Evolutionary conservation across 345 rosid genomes (phyloP), one percentile per base, ranked within the genome.

Genomic region (Gynandropsis gynandra): DNA sequence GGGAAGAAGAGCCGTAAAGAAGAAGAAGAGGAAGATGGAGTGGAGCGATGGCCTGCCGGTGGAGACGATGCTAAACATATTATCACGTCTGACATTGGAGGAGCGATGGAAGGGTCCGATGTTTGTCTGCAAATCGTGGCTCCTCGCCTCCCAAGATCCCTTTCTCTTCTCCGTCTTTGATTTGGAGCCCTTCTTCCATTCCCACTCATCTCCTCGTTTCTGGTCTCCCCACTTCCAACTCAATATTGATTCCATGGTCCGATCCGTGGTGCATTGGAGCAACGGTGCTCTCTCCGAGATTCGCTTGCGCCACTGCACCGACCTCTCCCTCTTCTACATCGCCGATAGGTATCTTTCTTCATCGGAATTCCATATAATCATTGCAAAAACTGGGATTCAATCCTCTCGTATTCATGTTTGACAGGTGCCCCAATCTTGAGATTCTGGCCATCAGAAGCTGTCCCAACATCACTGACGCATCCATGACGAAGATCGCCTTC

Each of bases 101-200:
- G 76, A 81, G 40, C 81, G 81, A 66, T 86, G 95, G 96, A 80
- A 41, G 0, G 95, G 97, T 12, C 76, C 96, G 41, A 75, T 90
- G 83, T 44, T 87, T 35, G 92, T 70, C 6, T 67, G 87, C 76
- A 84, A 77, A 47, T 66, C 85, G 10, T 90, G 95, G 98, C 76
- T 71, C 31, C 59, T 37, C 44, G 82, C 76, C 47, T 73, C 68
- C 82, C 65, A 69, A 63, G 95, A 86, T 66, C 80, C 87, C n/a
- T 70, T 71, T 46, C 82, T 90, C 48, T 66, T 80, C 76, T 38
- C 75, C 27, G 27, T 21, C 11, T 76, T 89, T 80, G 87, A 89
- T 71, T 81, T 89, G 45, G 79, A 80, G 47, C 16, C 72, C 15
- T 63, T 45, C 16, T 89, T 86, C 85, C 70, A 72, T 43, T 75